A percentile compares a stretch with the other conserved stretches of the same genome.
These are phyloP conservation scores for Arachis stenosperma DNA, from an alignment of 306 rosid genomes.

Conservation along the genomic window DNA sequence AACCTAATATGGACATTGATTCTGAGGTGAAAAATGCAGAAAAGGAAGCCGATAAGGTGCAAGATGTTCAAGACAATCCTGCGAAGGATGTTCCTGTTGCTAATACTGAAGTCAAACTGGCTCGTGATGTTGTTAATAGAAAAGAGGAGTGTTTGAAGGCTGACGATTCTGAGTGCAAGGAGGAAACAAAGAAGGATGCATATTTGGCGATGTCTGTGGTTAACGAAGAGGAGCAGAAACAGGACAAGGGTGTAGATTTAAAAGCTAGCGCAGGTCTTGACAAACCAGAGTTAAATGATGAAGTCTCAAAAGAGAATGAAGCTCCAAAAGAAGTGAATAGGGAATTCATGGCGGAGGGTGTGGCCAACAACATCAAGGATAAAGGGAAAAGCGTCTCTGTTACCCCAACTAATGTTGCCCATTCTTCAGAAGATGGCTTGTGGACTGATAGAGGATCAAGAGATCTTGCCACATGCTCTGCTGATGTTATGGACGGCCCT, in stretches of 20 bases:
- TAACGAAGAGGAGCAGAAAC: constrained; percentile 45
- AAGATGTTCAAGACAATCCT: constrained; percentile 39
- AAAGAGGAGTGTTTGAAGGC: constrained; percentile 41
- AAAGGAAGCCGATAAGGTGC: constrained; percentile 40
- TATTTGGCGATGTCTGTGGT: constrained; percentile 39
- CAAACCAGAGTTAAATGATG: constrained; percentile 48
- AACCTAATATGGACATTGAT: constrained; percentile 31
- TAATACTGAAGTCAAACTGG: constrained; percentile 36
- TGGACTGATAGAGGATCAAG: constrained; percentile 64
- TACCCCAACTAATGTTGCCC: constrained; percentile 45
- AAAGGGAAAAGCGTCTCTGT: constrained; percentile 82
- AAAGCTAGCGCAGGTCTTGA: constrained; percentile 48
- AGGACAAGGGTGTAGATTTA: constrained; percentile 51
- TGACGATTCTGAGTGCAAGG: constrained; percentile 38
- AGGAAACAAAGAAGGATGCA: constrained; percentile 36
- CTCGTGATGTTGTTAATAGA: constrained; percentile 24
- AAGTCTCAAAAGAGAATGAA: constrained; percentile 49
- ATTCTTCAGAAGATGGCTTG: constrained; percentile 53
- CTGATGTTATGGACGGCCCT: constrained; percentile 77
- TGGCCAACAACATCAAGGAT: constrained; percentile 63
- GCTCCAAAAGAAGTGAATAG: constrained; percentile 41
- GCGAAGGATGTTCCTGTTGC: constrained; percentile 21
- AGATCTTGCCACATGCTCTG: constrained; percentile 50
- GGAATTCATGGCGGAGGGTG: constrained; percentile 39
- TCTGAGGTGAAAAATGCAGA: constrained; percentile 41